Percentiles rank a stretch among this genome's conserved stretches.
Evolutionary conservation across 1,284 basidiomycete genomes (phyloP).

Genomic region (Butyriboletus appendiculatus): DNA sequence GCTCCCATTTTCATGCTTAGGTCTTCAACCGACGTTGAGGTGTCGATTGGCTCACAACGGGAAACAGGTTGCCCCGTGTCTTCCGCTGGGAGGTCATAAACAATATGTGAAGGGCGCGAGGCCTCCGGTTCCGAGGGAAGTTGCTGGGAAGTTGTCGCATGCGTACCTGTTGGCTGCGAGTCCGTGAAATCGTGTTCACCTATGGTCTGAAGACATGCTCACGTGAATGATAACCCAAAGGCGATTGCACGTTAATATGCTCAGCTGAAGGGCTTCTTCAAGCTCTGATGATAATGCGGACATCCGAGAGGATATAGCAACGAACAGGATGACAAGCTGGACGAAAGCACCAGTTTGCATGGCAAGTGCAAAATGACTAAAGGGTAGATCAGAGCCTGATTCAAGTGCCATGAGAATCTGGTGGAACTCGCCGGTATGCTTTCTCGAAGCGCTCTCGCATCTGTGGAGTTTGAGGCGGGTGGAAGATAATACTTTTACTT

Average conservation of each 20-base stretch:
- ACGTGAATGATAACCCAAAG: conserved; percentile 33
- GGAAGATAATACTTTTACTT: not conserved
- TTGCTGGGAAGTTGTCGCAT: not conserved
- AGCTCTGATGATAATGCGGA: conserved; percentile 49
- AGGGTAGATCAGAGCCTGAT: not conserved
- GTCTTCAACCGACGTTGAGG: not conserved
- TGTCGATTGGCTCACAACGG: not conserved
- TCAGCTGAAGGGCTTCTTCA: conserved; percentile 36
- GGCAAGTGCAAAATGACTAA: conserved; percentile 58
- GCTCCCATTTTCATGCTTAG: not conserved
- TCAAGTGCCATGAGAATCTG: not conserved
- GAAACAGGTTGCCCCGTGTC: conserved; percentile 19
- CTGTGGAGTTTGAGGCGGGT: conserved; percentile 36
- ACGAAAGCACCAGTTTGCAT: conserved; percentile 74
- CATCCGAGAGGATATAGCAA: conserved; percentile 61
- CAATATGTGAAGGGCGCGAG: not conserved
- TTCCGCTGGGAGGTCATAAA: conserved; percentile 5
- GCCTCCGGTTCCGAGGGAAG: not conserved
- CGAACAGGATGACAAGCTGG: conserved; percentile 60
- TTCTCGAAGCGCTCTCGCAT: conserved; percentile 47
- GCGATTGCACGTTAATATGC: conserved; percentile 30
- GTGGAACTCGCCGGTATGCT: conserved; percentile 49
- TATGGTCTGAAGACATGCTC: not conserved
- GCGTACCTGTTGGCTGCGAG: conserved; percentile 15
- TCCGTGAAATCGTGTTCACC: conserved; percentile 8